Percentiles rank a stretch among this genome's conserved stretches.
phyloP scores from a whole-genome alignment of 257 asterid genomes.

The Oldenlandia corymbosa region DNA sequence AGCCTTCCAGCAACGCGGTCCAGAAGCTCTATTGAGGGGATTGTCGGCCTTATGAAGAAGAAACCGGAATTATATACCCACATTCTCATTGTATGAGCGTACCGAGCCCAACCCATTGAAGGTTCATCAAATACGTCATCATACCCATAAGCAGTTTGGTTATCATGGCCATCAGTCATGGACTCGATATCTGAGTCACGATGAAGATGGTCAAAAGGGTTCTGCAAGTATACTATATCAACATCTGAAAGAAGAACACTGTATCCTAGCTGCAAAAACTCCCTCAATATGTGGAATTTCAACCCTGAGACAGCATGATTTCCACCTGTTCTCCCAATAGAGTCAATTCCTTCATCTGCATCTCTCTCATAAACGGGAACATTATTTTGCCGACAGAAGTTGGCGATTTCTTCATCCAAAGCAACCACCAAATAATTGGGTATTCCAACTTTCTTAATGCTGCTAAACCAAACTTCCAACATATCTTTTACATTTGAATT shows the following conservation, averaged over 20 bases:
- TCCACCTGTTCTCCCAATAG: conserved; percentile 45
- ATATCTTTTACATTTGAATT: conserved; percentile 42
- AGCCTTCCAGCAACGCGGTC: conserved; percentile 56
- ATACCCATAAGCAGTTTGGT: conserved; percentile 58
- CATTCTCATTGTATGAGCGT: conserved; percentile 59
- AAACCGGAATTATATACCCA: conserved; percentile 76
- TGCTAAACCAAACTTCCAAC: conserved; percentile 56
- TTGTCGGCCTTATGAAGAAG: conserved; percentile 60
- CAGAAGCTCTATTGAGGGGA: conserved; percentile 71
- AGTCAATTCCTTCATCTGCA: conserved; percentile 30
- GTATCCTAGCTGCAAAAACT: conserved; percentile 65
- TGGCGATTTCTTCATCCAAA: conserved; percentile 47
- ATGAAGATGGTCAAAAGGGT: conserved; percentile 53
- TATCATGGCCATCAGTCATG: conserved; percentile 67
- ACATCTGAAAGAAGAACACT: conserved; percentile 66
- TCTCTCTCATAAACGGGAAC: conserved; percentile 48
- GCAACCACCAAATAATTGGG: conserved; percentile 61
- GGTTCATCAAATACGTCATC: conserved; percentile 58
- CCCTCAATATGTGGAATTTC: conserved; percentile 52
- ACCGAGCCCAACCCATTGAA: conserved; percentile 63
- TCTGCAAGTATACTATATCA: conserved; percentile 57
- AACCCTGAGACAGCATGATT: conserved; percentile 63
- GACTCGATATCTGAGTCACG: conserved; percentile 72
- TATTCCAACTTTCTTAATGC: conserved; percentile 50
- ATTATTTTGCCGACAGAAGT: conserved; percentile 36